Conservation (phyloP, 2,329 filamentous ascomycete genomes). For the Penicillium sp. region DNA sequence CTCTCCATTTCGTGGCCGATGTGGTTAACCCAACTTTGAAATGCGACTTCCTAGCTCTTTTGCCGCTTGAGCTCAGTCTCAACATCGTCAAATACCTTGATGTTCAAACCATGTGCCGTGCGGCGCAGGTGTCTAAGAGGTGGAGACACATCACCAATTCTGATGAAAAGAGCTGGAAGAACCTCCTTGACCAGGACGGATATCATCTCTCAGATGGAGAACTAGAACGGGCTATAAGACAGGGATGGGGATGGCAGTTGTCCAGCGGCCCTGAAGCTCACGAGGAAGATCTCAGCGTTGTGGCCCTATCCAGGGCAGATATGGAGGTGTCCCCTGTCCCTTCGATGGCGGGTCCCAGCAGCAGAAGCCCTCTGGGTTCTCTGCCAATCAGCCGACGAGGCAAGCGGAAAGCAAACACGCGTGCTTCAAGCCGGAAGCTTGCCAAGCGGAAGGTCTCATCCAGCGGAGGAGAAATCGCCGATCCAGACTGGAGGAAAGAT, state of each 20-base stretch:
- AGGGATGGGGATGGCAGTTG: conserved; percentile 98
- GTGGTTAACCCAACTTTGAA: conserved; percentile 92
- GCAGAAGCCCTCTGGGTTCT: conserved; percentile 23
- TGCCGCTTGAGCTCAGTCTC: conserved; percentile 83
- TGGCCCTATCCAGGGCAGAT: conserved; percentile 43
- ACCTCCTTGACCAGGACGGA: conserved; percentile 80
- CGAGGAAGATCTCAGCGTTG: conserved; percentile 74
- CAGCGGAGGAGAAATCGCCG: conserved; percentile 42
- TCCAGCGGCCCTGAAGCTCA: conserved; percentile 71
- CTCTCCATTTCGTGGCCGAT: conserved; percentile 82
- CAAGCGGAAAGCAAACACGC: conserved; percentile 52
- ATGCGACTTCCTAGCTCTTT: conserved; percentile 82
- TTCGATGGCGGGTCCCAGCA: conserved; percentile 28
- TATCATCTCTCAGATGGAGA: conserved; percentile 78
- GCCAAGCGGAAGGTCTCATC: conserved; percentile 57
- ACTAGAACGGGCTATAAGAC: conserved; percentile 76
- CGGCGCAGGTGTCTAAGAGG: conserved; percentile 88
- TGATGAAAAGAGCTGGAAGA: conserved; percentile 95
- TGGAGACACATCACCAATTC: conserved; percentile 90
- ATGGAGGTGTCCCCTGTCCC: conserved; percentile 32
- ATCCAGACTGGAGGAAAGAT: conserved; percentile 49
- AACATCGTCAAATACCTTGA: conserved; percentile 87
- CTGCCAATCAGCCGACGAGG: conserved; percentile 35
- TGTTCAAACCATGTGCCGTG: conserved; percentile 79
- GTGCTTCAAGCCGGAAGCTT: conserved; percentile 52